Conservation (phyloP, 1,139 yeast species). For the Pichia sp. region DNA sequence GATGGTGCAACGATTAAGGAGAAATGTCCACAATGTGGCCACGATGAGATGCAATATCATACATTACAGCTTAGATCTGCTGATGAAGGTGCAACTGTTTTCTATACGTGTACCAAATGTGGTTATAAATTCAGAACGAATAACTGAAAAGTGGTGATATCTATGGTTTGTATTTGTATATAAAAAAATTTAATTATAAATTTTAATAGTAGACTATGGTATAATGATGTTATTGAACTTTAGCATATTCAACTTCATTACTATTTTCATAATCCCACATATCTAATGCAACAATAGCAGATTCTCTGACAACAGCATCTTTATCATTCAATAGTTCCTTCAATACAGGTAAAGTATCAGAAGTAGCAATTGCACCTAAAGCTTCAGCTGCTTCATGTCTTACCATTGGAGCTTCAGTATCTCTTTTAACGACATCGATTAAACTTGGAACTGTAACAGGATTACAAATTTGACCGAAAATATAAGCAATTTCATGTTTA, state of each 20-base stretch:
- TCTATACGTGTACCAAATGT: constrained; percentile 91
- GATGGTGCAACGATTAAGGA: constrained; percentile 96
- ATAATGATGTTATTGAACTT: constrained; percentile 3
- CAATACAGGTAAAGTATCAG: constrained; percentile 85
- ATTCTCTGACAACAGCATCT: constrained; percentile 88
- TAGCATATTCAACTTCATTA: constrained; percentile 72
- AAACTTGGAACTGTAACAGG: constrained; percentile 89
- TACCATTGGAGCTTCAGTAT: constrained; percentile 91
- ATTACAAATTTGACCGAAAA: constrained; percentile 93
- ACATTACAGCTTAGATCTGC: constrained; percentile 95
- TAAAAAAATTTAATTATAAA: not conserved
- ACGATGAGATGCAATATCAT: constrained; percentile 97
- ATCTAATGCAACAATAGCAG: constrained; percentile 93
- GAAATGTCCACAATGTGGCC: constrained; percentile 95
- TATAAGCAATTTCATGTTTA: constrained; percentile 97
- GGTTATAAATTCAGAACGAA: constrained; percentile 91
- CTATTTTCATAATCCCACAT: constrained; percentile 96
- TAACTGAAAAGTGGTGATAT: constrained; percentile 37
- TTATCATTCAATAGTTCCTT: constrained; percentile 70
- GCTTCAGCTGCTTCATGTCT: constrained; percentile 99
- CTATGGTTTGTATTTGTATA: not conserved
- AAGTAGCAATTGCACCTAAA: constrained; percentile 94
- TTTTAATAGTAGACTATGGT: not conserved
- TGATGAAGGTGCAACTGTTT: constrained; percentile 96
- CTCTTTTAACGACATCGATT: constrained; percentile 70